Evolutionary conservation across 2,329 filamentous ascomycete genomes (phyloP).

Genomic region (Ophiocordyceps sinensis): DNA sequence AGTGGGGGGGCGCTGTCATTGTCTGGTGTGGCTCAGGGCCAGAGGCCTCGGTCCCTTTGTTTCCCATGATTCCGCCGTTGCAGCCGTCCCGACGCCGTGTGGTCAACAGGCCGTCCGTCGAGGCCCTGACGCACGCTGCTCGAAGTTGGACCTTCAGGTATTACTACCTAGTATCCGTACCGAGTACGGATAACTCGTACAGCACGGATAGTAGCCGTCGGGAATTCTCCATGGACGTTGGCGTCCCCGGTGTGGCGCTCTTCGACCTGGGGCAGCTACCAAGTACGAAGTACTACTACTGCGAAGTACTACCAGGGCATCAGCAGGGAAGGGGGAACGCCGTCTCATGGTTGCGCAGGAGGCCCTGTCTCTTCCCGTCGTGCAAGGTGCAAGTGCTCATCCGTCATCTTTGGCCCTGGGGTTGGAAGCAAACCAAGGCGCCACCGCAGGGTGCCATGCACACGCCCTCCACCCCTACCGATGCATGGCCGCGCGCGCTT

Average conservation of each 20-base stretch:
- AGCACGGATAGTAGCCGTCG: no score
- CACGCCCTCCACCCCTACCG: neutral
- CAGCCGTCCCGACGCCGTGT: no score
- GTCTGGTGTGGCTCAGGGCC: neutral
- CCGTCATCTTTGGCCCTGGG: conserved; percentile 2
- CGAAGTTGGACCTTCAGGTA: no score
- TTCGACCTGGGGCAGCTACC: no score
- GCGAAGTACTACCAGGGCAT: neutral
- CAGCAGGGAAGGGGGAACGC: neutral
- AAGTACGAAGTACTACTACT: no score
- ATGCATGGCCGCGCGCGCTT: neutral
- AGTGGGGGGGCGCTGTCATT: neutral
- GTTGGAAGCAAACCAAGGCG: conserved; percentile 3
- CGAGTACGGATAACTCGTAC: no score
- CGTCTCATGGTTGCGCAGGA: neutral
- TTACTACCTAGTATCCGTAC: no score
- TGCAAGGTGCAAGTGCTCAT: conserved; percentile 1
- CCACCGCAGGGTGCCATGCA: neutral
- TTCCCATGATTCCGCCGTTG: no score
- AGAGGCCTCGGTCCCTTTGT: neutral
- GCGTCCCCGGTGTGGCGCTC: no score
- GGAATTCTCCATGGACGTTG: no score
- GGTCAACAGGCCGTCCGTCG: no score
- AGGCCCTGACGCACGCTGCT: no score
- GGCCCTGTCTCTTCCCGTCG: neutral